Conservation (phyloP, 805 yeast genomes). For the Kluyveromyces starmeri region DNA sequence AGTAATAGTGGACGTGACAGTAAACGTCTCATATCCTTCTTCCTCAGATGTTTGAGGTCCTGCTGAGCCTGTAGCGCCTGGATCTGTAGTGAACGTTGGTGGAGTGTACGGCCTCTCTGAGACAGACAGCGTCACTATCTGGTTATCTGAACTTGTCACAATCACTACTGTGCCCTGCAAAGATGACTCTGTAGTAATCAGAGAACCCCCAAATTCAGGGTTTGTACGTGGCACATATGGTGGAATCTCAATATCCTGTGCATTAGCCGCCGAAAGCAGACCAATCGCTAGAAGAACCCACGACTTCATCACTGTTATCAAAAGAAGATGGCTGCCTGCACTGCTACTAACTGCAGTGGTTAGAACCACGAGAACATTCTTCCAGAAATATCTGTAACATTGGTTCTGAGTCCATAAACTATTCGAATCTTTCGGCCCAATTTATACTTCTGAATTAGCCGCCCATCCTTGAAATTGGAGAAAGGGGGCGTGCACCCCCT, state of each 20-base stretch:
- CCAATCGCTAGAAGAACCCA: background rate
- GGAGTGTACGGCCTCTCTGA: slow-evolving; percentile 2
- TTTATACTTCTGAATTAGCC: too few species aligned
- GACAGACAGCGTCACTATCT: slow-evolving; percentile 1
- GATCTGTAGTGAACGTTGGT: background rate
- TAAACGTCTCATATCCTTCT: background rate
- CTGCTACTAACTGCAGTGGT: too few species aligned
- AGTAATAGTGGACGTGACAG: slow-evolving; percentile 1
- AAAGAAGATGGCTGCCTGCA: too few species aligned
- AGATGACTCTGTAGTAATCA: slow-evolving; percentile 6
- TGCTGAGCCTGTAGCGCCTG: background rate
- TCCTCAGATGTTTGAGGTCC: too few species aligned
- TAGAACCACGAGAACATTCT: too few species aligned
- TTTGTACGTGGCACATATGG: slow-evolving; percentile 5
- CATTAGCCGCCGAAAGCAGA: background rate
- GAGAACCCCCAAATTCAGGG: slow-evolving; percentile 6
- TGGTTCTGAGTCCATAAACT: too few species aligned
- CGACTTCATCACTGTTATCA: background rate
- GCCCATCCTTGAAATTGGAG: too few species aligned
- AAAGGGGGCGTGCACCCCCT: too few species aligned
- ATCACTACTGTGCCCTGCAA: slow-evolving; percentile 6
- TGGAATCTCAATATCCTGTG: slow-evolving; percentile 2
- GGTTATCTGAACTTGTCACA: slow-evolving; percentile 5
- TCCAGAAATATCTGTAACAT: too few species aligned
- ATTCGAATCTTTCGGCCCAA: too few species aligned